Evolutionary conservation across 2,329 filamentous ascomycete species (phyloP), one percentile per base, ranked within the genome.

Genomic region (Ascomycota sp.): DNA sequence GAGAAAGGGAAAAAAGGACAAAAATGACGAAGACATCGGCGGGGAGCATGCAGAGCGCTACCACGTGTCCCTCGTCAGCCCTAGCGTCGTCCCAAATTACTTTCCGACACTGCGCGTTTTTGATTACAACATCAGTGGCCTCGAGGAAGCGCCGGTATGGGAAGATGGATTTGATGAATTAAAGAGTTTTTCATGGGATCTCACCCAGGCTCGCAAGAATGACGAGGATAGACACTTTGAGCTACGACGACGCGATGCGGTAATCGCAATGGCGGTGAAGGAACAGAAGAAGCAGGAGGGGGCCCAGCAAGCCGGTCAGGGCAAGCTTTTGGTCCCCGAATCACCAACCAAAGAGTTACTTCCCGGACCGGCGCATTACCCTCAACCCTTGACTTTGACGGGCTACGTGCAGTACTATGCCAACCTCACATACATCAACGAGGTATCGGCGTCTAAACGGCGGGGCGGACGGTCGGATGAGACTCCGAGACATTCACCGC

Each of bases 331-430:
- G 27, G 50, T 80, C 9, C 89, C 89, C 1, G 52, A 69, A 1
- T 69, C 74, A 1, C 89, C 89, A 2, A 69, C 79, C 0, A 72
- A 75, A 41, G 65, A 66, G 2, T 55, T 75, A 7, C 69, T 70
- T 5, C 86, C 86, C 0, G 89, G 89, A 0, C 89, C 89, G 1
- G 89, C 81, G 7, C 95, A 98, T 52, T 82, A 75, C 13, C 72
- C 77, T 7, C 89, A 98, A 47, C 60, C 80, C 0, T 59, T 95
- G 23, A 79, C 81, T 0, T 60, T 85, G 36, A 63, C 76, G 3
- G 72, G 80, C 5, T 94, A 82, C 50, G 82, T 72, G 4, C 89
- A 98, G 44, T 94, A 91, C 51, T 94, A 72, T 50, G 83, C 86
- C 35, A 98, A 98, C 48, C 57, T 98, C n/a, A 95, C 86, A 0